A percentile compares a stretch with the other conserved stretches of the same genome.
Evolutionary conservation across 1,284 basidiomycete genomes (phyloP).

Genomic region (Ganoderma resinaceum): DNA sequence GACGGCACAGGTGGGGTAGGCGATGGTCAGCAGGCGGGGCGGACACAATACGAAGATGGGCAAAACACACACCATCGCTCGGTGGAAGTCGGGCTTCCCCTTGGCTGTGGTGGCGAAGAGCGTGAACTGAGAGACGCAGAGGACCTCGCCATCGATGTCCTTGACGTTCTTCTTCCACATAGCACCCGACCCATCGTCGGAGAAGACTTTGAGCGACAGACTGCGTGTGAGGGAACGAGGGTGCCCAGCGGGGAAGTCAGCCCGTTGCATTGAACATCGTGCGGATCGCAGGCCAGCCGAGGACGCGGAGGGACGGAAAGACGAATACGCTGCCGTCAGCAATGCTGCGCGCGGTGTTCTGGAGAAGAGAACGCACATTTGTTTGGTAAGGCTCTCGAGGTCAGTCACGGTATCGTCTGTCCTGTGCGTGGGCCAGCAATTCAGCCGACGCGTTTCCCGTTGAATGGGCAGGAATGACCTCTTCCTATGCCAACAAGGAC

Average conservation of each 20-base stretch:
- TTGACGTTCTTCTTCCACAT: conserved; percentile 88
- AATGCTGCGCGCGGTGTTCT: neutral
- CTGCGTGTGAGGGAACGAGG: conserved; percentile 44
- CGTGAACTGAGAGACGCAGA: conserved; percentile 94
- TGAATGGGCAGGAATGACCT: conserved; percentile 53
- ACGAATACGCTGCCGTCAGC: neutral
- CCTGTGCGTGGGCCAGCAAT: conserved; percentile 26
- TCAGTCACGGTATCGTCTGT: conserved; percentile 83
- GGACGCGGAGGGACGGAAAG: neutral
- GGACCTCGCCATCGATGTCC: conserved; percentile 85
- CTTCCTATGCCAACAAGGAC: conserved; percentile 87
- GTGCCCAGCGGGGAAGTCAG: conserved; percentile 2
- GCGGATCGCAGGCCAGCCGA: conserved; percentile 2
- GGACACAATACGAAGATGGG: conserved; percentile 16
- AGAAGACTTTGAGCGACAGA: conserved; percentile 76
- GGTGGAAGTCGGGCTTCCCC: conserved; percentile 92
- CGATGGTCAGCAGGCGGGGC: conserved; percentile 16
- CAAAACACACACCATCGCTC: conserved; percentile 74
- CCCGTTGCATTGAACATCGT: conserved; percentile 3
- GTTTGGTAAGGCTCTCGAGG: conserved; percentile 75
- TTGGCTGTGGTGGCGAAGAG: conserved; percentile 87
- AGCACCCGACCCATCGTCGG: conserved; percentile 57
- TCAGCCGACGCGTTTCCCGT: conserved; percentile 30
- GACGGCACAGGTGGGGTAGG: conserved; percentile 5
- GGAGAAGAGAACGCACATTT: conserved; percentile 61